Evolutionary conservation across 805 yeast species (phyloP).

Genomic region (Saturnispora halmiae): DNA sequence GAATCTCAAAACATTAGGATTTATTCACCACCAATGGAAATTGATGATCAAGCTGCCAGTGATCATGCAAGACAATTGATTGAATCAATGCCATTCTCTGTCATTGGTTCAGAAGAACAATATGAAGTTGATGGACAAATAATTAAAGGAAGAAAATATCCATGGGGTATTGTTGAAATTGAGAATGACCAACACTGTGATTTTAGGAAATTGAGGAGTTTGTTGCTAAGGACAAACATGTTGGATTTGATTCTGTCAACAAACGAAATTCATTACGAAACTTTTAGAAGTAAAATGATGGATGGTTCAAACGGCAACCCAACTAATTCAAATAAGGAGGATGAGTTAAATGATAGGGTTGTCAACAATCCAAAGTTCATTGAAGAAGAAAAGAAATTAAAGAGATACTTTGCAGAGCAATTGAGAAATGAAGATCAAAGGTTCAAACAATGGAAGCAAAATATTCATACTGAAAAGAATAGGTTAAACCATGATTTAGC

Average conservation of each 20-base stretch:
- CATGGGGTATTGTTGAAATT: conserved; percentile 86
- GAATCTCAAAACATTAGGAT: conserved; percentile 77
- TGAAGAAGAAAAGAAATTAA: conserved; percentile 91
- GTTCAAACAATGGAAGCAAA: conserved; percentile 97
- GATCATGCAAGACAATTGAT: conserved; percentile 75
- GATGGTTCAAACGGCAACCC: no score
- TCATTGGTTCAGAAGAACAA: conserved; percentile 69
- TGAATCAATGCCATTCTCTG: conserved; percentile 81
- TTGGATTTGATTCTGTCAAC: conserved; percentile 74
- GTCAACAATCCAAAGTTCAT: conserved; percentile 80
- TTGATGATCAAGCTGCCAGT: conserved; percentile 64
- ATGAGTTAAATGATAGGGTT: conserved; percentile 32
- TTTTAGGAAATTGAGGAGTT: conserved; percentile 69
- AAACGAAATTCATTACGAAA: conserved; percentile 72
- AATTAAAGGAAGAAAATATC: conserved; percentile 75
- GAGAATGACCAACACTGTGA: conserved; percentile 83
- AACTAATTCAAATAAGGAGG: conserved; percentile 15
- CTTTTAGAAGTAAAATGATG: conserved; percentile 65
- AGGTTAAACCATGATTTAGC: conserved; percentile 90
- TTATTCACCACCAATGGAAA: conserved; percentile 75
- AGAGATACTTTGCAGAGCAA: conserved; percentile 93
- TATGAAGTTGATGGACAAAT: conserved; percentile 54
- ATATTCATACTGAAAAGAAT: conserved; percentile 89
- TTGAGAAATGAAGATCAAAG: conserved; percentile 94
- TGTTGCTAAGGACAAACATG: conserved; percentile 74